These are phyloP conservation scores for Solanum virginianum DNA, from an alignment of 257 asterid species.

Conservation along the genomic window DNA sequence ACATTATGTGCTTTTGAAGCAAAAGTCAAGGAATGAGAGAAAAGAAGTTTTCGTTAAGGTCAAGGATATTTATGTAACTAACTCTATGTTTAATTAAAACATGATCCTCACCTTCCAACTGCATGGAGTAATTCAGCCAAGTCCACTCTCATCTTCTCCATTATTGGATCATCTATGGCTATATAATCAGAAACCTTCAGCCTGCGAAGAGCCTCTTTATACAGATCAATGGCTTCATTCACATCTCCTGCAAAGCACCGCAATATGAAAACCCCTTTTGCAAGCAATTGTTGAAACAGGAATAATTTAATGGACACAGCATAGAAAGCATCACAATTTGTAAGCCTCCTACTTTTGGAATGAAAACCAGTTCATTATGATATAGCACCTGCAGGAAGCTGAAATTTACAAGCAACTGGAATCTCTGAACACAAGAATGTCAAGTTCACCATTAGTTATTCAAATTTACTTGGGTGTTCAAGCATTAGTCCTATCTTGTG, in stretches of 20 bases:
- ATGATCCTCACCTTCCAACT: slow-evolving; percentile 58
- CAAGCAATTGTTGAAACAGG: neutral
- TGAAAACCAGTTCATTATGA: neutral
- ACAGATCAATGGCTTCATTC: slow-evolving; percentile 65
- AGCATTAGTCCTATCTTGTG: neutral
- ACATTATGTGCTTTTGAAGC: neutral
- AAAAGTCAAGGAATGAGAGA: neutral
- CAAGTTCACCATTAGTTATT: neutral
- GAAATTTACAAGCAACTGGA: neutral
- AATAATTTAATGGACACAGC: neutral
- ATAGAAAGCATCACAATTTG: neutral
- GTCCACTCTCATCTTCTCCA: slow-evolving; percentile 79
- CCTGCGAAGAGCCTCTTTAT: slow-evolving; percentile 43
- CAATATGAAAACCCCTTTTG: neutral
- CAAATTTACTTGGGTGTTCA: neutral
- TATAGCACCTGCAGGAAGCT: neutral
- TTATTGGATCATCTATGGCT: slow-evolving; percentile 35
- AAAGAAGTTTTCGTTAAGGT: neutral
- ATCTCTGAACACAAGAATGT: neutral
- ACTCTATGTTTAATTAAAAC: neutral
- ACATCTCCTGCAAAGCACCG: slow-evolving; percentile 35
- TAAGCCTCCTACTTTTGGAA: neutral
- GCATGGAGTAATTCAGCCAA: slow-evolving; percentile 84
- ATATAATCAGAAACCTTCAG: slow-evolving; percentile 35
- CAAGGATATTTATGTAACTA: neutral